Evolutionary conservation across 192 early-diverging fungal genomes (phyloP).

Genomic region (Umbelopsis ramanniana): DNA sequence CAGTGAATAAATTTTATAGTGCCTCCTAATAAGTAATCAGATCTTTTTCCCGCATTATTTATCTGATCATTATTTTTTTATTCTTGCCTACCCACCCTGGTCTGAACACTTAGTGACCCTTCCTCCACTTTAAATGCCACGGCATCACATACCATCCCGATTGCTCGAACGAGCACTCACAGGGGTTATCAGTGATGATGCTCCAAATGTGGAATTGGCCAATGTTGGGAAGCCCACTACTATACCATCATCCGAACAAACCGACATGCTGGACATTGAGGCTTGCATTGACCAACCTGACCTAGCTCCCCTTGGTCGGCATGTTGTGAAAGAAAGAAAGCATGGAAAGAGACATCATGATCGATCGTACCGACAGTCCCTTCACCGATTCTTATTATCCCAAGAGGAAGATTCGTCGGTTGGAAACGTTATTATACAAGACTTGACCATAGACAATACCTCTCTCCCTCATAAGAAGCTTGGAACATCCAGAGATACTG

Average conservation of each 20-base stretch:
- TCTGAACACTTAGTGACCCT: not conserved
- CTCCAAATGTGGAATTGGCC: not conserved
- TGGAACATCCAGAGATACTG: slow-evolving; percentile 2
- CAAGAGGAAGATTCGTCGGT: not conserved
- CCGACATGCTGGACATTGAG: slow-evolving; percentile 50
- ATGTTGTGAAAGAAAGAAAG: slow-evolving; percentile 35
- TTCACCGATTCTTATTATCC: slow-evolving; percentile 4
- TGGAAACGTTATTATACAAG: not conserved
- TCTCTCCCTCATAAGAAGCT: slow-evolving; percentile 1
- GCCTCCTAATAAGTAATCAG: not conserved
- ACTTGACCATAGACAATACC: not conserved
- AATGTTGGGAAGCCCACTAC: not conserved
- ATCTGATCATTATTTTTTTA: slow-evolving; percentile 16
- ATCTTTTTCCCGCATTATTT: slow-evolving; percentile 1
- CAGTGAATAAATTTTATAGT: not conserved
- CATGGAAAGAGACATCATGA: not conserved
- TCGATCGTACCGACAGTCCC: not conserved
- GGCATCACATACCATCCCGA: slow-evolving; percentile 18
- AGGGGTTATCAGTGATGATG: slow-evolving; percentile 1
- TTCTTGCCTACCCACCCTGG: not conserved
- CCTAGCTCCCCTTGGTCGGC: slow-evolving; percentile 55
- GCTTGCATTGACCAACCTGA: slow-evolving; percentile 59
- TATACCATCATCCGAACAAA: slow-evolving; percentile 13
- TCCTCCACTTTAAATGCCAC: slow-evolving; percentile 1
- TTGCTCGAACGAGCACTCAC: slow-evolving; percentile 9